These are phyloP conservation scores for Hericium alpestre DNA, from an alignment of 768 basidiomycete species.

Conservation along the genomic window DNA sequence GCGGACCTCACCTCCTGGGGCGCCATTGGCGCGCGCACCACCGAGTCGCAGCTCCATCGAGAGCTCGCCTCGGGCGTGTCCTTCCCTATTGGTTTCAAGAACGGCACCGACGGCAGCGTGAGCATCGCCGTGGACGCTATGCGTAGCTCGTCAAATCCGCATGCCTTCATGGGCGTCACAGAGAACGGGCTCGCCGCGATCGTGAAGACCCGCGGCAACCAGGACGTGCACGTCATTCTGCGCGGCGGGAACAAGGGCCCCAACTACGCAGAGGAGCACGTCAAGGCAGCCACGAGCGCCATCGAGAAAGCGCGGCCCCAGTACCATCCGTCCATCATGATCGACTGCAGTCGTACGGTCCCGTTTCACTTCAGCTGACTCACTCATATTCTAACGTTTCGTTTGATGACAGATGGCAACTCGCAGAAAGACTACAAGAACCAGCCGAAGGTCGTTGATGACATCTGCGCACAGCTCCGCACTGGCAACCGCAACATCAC, in stretches of 20 bases:
- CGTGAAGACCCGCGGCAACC: conserved; percentile 62
- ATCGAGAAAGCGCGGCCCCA: conserved; percentile 54
- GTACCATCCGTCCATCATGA: conserved; percentile 64
- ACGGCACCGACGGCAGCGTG: conserved; percentile 90
- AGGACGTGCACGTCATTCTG: conserved; percentile 89
- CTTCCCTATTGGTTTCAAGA: conserved; percentile 99
- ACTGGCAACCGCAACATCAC: conserved; percentile 66
- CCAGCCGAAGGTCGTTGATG: conserved; percentile 70
- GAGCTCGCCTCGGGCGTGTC: conserved; percentile 93
- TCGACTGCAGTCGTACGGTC: conserved; percentile 51
- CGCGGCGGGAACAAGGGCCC: conserved; percentile 88
- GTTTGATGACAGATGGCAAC: conserved; percentile 69
- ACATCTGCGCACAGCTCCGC: conserved; percentile 64
- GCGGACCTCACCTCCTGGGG: conserved; percentile 84
- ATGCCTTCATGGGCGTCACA: conserved; percentile 93
- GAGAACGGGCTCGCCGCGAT: conserved; percentile 87
- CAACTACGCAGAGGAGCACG: conserved; percentile 72
- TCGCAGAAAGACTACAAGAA: conserved; percentile 91
- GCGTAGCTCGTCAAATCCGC: conserved; percentile 82
- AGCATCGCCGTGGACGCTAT: conserved; percentile 94
- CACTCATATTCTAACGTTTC: not conserved
- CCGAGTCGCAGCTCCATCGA: conserved; percentile 93
- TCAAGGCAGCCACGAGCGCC: conserved; percentile 47
- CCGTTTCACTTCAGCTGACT: not conserved
- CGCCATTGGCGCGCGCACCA: conserved; percentile 94